Conservation (phyloP, 768 basidiomycete genomes). For the Podaxis carcinomalis region DNA sequence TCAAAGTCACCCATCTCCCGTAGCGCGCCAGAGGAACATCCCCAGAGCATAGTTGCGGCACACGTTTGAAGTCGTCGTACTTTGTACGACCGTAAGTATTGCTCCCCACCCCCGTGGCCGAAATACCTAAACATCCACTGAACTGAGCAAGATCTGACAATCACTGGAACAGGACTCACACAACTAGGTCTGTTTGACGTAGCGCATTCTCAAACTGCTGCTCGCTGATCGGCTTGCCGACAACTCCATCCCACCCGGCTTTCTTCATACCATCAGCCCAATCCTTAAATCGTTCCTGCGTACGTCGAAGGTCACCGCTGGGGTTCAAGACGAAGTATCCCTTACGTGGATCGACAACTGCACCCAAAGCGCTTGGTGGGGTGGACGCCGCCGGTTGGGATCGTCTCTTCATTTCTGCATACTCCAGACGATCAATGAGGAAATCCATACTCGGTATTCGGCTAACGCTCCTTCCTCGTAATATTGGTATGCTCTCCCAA, state of each 20-base stretch:
- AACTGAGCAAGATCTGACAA: background rate
- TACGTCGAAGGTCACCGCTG: slow-evolving; percentile 81
- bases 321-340: slow-evolving; percentile 89
- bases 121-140: slow-evolving; percentile 67
- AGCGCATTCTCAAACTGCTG: slow-evolving; percentile 78
- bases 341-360: slow-evolving; percentile 58
- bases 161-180: slow-evolving; percentile 51
- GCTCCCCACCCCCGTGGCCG: slow-evolving; percentile 94
- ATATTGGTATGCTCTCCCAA: slow-evolving; percentile 91
- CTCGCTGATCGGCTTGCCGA: slow-evolving; percentile 75
- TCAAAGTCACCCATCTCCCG: slow-evolving; percentile 95
- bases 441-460: slow-evolving; percentile 91
- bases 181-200: slow-evolving; percentile 73
- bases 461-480: slow-evolving; percentile 82
- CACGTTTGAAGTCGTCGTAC: slow-evolving; percentile 80
- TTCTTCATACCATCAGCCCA: slow-evolving; percentile 72
- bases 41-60: slow-evolving; percentile 96
- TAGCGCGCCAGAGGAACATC: slow-evolving; percentile 90
- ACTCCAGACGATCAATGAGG: slow-evolving; percentile 74
- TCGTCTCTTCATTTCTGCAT: slow-evolving; percentile 44
- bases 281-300: slow-evolving; percentile 75
- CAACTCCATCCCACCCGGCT: slow-evolving; percentile 81
- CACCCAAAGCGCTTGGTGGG: slow-evolving; percentile 34
- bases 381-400: slow-evolving; percentile 12
- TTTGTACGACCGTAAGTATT: slow-evolving; percentile 86